Percentiles rank a stretch among this genome's conserved stretches.
Conservation (phyloP, 129 eudicot genomes). For the Escallonia herrerae region DNA sequence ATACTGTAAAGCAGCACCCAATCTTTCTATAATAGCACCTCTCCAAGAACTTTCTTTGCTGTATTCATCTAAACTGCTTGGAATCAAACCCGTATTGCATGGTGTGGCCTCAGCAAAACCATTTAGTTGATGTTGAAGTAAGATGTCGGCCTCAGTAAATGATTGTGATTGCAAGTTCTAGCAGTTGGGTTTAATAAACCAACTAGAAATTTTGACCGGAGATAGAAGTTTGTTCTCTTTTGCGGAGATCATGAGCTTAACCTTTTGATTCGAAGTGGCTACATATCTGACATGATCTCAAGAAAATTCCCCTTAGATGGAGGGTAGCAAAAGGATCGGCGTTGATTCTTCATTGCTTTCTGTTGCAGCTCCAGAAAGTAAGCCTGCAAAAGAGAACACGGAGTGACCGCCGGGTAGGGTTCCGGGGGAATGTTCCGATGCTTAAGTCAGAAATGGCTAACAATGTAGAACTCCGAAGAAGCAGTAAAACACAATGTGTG, state of each 20-base stretch:
- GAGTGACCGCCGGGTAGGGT: too few relatives aligned
- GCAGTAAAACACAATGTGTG: too few relatives aligned
- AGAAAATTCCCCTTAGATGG: conserved; percentile 4
- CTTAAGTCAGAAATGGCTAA: too few relatives aligned
- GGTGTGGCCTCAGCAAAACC: conserved; percentile 8
- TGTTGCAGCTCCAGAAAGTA: too few relatives aligned
- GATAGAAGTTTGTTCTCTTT: conserved; percentile 12
- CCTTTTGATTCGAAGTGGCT: conserved; percentile 14
- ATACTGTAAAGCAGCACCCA: not conserved
- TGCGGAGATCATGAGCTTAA: conserved; percentile 11
- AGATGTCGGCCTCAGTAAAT: conserved; percentile 14
- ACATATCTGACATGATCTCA: conserved; percentile 12
- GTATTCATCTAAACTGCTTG: conserved; percentile 8
- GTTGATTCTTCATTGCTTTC: not conserved
- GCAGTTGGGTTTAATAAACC: conserved; percentile 11
- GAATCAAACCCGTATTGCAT: conserved; percentile 14
- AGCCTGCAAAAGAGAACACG: too few relatives aligned
- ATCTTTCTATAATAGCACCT: not conserved
- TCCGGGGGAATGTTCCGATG: too few relatives aligned
- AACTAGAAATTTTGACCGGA: not conserved
- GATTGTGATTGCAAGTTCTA: conserved; percentile 23
- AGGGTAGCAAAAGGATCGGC: conserved; percentile 8
- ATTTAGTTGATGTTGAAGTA: conserved; percentile 17
- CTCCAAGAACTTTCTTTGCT: conserved; percentile 6
- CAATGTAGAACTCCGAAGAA: too few relatives aligned